A percentile compares a stretch with the other conserved stretches of the same genome.
Evolutionary conservation across 2,329 filamentous ascomycete genomes (phyloP).

Genomic region (Penicillium sp.): DNA sequence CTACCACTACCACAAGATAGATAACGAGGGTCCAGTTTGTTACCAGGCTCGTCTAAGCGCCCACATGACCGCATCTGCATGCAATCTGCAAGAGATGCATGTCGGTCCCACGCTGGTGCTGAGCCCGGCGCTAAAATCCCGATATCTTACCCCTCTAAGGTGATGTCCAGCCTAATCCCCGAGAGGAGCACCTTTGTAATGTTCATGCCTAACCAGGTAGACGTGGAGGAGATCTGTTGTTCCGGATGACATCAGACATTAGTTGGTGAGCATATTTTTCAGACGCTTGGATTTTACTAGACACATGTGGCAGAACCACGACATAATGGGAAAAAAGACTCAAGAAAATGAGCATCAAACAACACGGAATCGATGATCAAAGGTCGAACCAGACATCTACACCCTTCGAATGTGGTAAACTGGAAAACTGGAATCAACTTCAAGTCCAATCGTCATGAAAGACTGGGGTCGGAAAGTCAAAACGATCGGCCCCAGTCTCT

Average conservation of each 20-base stretch:
- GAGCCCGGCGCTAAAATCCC: conserved; percentile 12
- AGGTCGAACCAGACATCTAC: no score
- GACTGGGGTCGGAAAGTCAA: no score
- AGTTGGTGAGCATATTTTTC: no score
- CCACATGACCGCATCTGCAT: conserved; percentile 35
- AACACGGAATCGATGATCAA: no score
- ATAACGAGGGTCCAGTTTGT: not conserved
- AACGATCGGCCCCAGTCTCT: not conserved
- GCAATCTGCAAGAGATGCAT: conserved; percentile 28
- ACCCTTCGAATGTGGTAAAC: no score
- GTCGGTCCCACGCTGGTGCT: conserved; percentile 15
- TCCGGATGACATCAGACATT: no score
- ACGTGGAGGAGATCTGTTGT: no score
- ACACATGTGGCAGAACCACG: no score
- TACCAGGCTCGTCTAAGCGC: conserved; percentile 7
- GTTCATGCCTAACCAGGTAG: conserved; percentile 4
- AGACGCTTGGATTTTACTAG: no score
- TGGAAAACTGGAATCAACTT: not conserved
- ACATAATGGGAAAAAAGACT: no score
- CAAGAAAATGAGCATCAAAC: no score
- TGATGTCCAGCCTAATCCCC: conserved; percentile 1
- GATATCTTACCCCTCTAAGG: not conserved
- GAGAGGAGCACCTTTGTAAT: not conserved
- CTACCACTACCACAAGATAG: no score
- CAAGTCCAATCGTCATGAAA: not conserved